Evolutionary conservation across 1,284 basidiomycete species (phyloP).

Genomic region (Ceratorhiza oryzae-sativae): DNA sequence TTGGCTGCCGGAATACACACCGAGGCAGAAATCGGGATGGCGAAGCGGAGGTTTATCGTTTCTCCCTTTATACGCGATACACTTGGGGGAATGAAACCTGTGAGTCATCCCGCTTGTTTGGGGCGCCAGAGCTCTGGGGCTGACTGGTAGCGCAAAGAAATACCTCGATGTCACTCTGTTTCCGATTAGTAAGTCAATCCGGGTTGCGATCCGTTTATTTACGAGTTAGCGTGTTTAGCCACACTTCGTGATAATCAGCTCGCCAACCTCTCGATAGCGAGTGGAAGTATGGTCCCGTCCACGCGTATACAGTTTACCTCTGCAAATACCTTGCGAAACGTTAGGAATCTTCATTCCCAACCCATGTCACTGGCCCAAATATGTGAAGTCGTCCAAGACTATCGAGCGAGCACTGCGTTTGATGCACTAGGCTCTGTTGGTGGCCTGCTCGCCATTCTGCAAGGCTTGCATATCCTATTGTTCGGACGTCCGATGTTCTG

Average conservation of each 20-base stretch:
- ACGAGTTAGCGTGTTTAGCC: not conserved
- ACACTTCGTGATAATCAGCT: not conserved
- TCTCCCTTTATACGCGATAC: slow-evolving; percentile 13
- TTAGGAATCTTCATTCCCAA: not conserved
- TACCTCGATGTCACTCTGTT: not conserved
- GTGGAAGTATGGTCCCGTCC: not conserved
- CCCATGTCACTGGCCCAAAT: not conserved
- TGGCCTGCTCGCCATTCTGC: slow-evolving; percentile 5
- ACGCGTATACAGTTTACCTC: not conserved
- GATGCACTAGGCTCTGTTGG: not conserved
- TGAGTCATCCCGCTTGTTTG: not conserved
- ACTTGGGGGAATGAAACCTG: slow-evolving; percentile 14
- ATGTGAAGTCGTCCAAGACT: slow-evolving; percentile 12
- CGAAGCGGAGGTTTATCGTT: slow-evolving; percentile 1
- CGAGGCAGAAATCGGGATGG: not conserved
- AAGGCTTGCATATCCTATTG: slow-evolving; percentile 7
- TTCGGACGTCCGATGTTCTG: slow-evolving; percentile 20
- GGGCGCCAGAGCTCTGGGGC: not conserved
- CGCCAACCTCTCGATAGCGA: not conserved
- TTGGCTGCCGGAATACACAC: not conserved
- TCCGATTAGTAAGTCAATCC: not conserved
- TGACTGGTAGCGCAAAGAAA: not conserved
- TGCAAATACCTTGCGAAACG: not conserved
- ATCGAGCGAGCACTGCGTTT: slow-evolving; percentile 18
- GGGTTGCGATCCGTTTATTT: not conserved